Percentiles rank a stretch among this genome's conserved stretches.
Conservation (phyloP, 2,329 filamentous ascomycete genomes). For the Cercospora sp. region DNA sequence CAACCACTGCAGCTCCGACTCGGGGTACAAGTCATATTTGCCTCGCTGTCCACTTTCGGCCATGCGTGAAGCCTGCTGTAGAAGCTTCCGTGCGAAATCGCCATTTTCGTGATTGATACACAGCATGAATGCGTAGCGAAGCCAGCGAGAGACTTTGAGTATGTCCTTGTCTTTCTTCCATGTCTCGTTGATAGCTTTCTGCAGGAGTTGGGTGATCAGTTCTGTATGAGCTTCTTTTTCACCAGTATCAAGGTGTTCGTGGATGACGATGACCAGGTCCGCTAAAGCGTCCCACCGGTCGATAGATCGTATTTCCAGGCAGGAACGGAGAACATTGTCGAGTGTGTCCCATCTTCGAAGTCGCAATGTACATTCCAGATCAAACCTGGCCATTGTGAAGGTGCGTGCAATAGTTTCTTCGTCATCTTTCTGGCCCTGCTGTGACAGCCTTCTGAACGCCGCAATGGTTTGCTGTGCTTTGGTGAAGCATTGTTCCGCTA, state of each 20-base stretch:
- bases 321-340: conserved; percentile 57
- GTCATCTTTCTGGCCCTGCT: conserved; percentile 18
- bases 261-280: conserved; percentile 50
- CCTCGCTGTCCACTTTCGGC: conserved; percentile 42
- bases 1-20: conserved; percentile 74
- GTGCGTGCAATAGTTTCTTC: conserved; percentile 45
- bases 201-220: conserved; percentile 47
- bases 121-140: conserved; percentile 73
- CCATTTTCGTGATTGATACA: conserved; percentile 55
- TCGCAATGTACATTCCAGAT: conserved; percentile 72
- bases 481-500: conserved; percentile 62
- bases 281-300: conserved; percentile 50
- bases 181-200: conserved; percentile 69
- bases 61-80: conserved; percentile 63
- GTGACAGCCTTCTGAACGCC: conserved; percentile 53
- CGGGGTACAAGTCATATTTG: conserved; percentile 55
- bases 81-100: conserved; percentile 44
- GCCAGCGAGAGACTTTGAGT: conserved; percentile 69
- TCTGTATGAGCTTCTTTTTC: conserved; percentile 7
- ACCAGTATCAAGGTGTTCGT: conserved; percentile 36
- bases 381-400: conserved; percentile 68
- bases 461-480: conserved; percentile 61
- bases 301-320: conserved; percentile 31
- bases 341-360: conserved; percentile 70
- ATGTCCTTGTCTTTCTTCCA: conserved; percentile 57